phyloP scores from a whole-genome alignment of 139 green algal genomes.

The Tetradesmus obliquus region DNA sequence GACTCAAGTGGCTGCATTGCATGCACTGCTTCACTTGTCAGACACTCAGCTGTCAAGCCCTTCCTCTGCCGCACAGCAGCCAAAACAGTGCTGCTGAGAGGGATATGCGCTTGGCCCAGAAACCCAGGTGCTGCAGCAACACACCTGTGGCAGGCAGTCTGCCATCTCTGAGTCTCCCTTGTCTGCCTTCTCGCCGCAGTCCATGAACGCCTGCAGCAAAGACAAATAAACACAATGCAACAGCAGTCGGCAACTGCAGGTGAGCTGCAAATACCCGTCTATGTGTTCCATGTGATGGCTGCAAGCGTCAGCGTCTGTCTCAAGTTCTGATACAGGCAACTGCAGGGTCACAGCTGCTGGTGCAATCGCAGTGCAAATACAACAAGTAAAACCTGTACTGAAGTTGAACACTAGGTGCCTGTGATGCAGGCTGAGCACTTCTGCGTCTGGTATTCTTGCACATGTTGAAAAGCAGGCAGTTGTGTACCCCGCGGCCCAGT shows the following conservation, averaged over 20 bases:
- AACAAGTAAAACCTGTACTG: not conserved
- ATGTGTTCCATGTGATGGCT: too few relatives aligned
- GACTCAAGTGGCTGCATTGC: too few relatives aligned
- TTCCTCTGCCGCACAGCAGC: too few relatives aligned
- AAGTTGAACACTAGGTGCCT: not conserved
- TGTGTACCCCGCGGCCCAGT: not conserved
- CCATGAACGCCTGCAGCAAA: constrained; percentile 45
- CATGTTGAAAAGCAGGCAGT: not conserved
- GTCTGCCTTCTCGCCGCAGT: constrained; percentile 42
- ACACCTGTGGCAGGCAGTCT: constrained; percentile 38
- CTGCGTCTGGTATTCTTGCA: not conserved
- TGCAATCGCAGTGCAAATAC: too few relatives aligned
- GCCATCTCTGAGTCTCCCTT: constrained; percentile 40
- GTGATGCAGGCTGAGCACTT: not conserved
- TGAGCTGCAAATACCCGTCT: too few relatives aligned
- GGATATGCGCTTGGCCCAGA: too few relatives aligned
- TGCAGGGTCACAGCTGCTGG: too few relatives aligned
- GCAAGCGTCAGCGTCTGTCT: too few relatives aligned
- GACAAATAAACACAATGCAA: not conserved
- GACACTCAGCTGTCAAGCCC: too few relatives aligned
- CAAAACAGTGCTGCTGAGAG: too few relatives aligned
- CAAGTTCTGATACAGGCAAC: too few relatives aligned
- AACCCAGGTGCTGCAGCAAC: not conserved
- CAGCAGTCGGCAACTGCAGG: not conserved
- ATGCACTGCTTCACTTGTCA: too few relatives aligned